Evolutionary conservation across 495 filamentous ascomycete genomes (phyloP).

Genomic region (Pyrenula aspistea): DNA sequence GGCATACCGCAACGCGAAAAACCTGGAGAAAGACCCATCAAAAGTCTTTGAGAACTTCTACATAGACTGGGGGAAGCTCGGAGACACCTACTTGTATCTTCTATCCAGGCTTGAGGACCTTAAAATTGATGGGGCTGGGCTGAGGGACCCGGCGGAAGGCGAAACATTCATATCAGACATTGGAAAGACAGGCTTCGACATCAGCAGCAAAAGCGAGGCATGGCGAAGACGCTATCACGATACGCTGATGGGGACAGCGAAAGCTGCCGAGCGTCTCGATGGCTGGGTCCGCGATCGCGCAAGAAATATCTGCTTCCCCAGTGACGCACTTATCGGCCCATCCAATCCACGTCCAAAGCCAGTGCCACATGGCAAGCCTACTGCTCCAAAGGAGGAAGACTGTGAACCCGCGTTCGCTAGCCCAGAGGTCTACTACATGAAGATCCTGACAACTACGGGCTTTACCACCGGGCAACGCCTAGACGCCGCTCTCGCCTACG

Average conservation of each 20-base stretch:
- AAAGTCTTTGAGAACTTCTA: constrained; percentile 33
- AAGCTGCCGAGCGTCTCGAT: constrained; percentile 68
- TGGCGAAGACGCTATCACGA: constrained; percentile 81
- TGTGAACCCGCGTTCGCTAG: constrained; percentile 50
- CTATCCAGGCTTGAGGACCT: constrained; percentile 53
- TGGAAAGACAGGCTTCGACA: constrained; percentile 51
- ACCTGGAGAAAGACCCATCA: constrained; percentile 33
- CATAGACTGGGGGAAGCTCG: constrained; percentile 54
- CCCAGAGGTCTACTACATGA: constrained; percentile 63
- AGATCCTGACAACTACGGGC: constrained; percentile 63
- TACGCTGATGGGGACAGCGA: constrained; percentile 60
- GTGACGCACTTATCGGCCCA: constrained; percentile 60
- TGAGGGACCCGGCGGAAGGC: constrained; percentile 44
- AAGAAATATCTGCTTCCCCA: constrained; percentile 51
- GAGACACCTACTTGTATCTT: constrained; percentile 36
- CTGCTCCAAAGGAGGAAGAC: constrained; percentile 57
- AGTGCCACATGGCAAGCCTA: constrained; percentile 42
- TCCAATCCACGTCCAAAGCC: constrained; percentile 73
- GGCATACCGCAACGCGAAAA: constrained; percentile 44
- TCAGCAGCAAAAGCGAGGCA: constrained; percentile 59
- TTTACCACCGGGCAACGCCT: constrained; percentile 63
- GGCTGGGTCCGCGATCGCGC: constrained; percentile 61
- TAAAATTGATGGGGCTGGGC: constrained; percentile 50
- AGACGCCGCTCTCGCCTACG: constrained; percentile 69
- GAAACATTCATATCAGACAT: constrained; percentile 41